Evolutionary conservation across 2,329 filamentous ascomycete species (phyloP).

Genomic region (Trichophyton verrucosum): DNA sequence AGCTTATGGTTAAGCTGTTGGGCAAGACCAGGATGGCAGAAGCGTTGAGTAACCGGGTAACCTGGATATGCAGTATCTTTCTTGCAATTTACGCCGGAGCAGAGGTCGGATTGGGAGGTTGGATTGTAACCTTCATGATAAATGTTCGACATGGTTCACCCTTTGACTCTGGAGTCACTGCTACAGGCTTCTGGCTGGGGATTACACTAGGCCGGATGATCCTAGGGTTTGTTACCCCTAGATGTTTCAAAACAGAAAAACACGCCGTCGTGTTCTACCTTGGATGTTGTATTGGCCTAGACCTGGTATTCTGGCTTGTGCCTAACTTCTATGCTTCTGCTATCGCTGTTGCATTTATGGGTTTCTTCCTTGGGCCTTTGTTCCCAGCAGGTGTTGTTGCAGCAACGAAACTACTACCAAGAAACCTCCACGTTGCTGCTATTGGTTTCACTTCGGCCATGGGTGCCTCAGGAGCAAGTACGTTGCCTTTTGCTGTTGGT

Average conservation of each 20-base stretch:
- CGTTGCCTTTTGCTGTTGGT: constrained; percentile 35
- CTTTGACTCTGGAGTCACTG: constrained; percentile 62
- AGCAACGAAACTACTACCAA: constrained; percentile 61
- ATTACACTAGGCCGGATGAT: constrained; percentile 61
- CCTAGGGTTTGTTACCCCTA: constrained; percentile 63
- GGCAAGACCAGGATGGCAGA: constrained; percentile 17
- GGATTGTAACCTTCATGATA: constrained; percentile 85
- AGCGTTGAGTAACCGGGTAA: constrained; percentile 35
- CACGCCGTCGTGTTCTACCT: constrained; percentile 54
- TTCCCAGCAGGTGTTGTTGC: constrained; percentile 65
- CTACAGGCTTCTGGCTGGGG: constrained; percentile 75
- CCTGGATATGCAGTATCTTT: constrained; percentile 61
- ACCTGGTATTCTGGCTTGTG: constrained; percentile 71
- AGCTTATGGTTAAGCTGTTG: constrained; percentile 7
- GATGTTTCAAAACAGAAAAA: constrained; percentile 54
- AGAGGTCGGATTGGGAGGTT: constrained; percentile 60
- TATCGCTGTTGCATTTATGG: constrained; percentile 57
- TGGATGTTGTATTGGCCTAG: constrained; percentile 47
- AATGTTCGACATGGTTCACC: constrained; percentile 53
- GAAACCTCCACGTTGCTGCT: constrained; percentile 60
- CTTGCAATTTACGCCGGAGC: constrained; percentile 66
- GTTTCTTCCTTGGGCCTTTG: constrained; percentile 68
- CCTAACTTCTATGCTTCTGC: constrained; percentile 63
- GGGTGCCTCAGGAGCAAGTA: constrained; percentile 55
- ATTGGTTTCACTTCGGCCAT: constrained; percentile 72